Evolutionary conservation across 202 grass and related monocot genomes (phyloP), one percentile per base, ranked within the genome.

Genomic region (Musa balbisiana): DNA sequence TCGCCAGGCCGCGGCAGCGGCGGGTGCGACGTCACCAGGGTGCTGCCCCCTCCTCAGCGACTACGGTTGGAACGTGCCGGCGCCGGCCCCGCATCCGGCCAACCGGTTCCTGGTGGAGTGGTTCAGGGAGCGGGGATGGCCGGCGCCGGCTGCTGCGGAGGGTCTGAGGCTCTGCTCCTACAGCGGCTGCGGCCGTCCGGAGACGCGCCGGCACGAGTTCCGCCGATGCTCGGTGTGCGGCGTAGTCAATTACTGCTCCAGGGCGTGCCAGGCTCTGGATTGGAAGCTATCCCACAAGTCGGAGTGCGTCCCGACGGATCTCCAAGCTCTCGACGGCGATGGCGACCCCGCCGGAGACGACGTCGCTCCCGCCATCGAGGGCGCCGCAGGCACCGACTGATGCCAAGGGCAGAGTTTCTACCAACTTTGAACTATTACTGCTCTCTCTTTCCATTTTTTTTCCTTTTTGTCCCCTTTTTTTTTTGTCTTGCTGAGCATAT

Each of bases 181-280:
- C 81, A 58, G 82, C 19, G 78, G 80, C 11, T 97, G 90, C 69
- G 94, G 94, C 0, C 76, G 94, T 25, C 72, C 82, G 6, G 94
- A 98, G 79, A 98, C 94, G 25, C 88, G 94, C 49, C 88, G 91
- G 10, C 94, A 98, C 88, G 94, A 98, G 83, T 98, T 98, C 81
- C 87, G 91, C 52, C 85, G 94, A 52, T 94, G 94, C 74, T 98
- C 94, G 49, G 91, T 94, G 19, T 98, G 94, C 71, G 91, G 94
- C 77, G 82, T 85, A 1, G 94, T 89, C 12, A 98, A 89, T 81
- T 98, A 98, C 91, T 98, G 94, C 91, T 98, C 94, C 50, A 86
- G 94, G 76, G 94, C 91, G 55, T 98, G 94, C 83, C 94, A 98
- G 84, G 94, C 90, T 1, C 89, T 98, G 9, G 86, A 98, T 81